Conservation (phyloP, 768 basidiomycete species). For the Calocybe cyanea region DNA sequence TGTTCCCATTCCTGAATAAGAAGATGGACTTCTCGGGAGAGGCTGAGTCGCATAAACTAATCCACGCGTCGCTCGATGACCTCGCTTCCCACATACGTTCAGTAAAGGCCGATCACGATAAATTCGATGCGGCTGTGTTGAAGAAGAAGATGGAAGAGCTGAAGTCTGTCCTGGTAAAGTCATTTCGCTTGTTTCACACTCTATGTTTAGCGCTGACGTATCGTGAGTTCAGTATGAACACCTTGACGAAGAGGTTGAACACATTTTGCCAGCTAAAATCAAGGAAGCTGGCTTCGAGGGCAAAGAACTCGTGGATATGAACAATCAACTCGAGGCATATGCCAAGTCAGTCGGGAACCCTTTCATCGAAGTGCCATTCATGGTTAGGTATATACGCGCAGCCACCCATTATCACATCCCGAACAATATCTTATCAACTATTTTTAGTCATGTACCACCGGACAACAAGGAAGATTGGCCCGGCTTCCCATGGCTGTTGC, state of each 20-base stretch:
- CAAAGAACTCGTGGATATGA: conserved; percentile 24
- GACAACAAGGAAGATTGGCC: conserved; percentile 35
- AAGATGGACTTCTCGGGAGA: conserved; percentile 36
- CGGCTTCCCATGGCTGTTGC: conserved; percentile 32
- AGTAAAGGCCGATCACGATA: conserved; percentile 21
- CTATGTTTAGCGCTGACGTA: too few relatives aligned
- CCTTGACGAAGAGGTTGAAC: conserved; percentile 33
- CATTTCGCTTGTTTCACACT: neutral
- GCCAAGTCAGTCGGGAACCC: conserved; percentile 31
- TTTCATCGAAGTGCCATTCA: conserved; percentile 30
- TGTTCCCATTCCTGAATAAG: conserved; percentile 32
- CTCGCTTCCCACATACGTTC: conserved; percentile 21
- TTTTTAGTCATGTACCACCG: conserved; percentile 34
- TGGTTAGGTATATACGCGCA: conserved; percentile 26
- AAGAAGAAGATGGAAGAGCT: conserved; percentile 24
- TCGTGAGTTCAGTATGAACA: conserved; percentile 32
- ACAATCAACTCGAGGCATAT: conserved; percentile 23
- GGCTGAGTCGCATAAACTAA: conserved; percentile 29
- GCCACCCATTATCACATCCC: neutral
- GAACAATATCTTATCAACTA: too few relatives aligned
- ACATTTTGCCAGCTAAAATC: conserved; percentile 28
- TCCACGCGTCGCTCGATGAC: conserved; percentile 26
- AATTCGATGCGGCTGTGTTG: conserved; percentile 26
- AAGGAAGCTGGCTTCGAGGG: conserved; percentile 23
- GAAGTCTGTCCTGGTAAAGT: conserved; percentile 28